These are phyloP conservation scores for Candida berthetii DNA, from an alignment of 805 yeast genomes.

Conservation along the genomic window DNA sequence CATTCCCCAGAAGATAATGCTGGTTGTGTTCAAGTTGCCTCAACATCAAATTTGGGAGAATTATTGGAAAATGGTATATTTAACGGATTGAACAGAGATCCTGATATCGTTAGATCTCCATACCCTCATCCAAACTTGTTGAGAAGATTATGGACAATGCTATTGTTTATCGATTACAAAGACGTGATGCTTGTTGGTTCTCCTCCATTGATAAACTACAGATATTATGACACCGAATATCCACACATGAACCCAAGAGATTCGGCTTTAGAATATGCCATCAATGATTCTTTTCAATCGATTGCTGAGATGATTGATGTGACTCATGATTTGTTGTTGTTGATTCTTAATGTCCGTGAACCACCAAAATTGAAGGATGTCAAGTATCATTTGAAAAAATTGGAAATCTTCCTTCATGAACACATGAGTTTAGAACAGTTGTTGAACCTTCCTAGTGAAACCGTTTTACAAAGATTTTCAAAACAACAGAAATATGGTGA, in stretches of 20 bases:
- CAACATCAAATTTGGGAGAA: slow-evolving; percentile 13
- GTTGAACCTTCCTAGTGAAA: slow-evolving; percentile 9
- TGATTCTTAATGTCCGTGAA: slow-evolving; percentile 12
- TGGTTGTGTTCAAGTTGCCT: not conserved
- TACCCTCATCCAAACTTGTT: slow-evolving; percentile 2
- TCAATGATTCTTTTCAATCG: slow-evolving; percentile 11
- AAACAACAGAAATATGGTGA: slow-evolving; percentile 7
- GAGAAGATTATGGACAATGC: slow-evolving; percentile 19
- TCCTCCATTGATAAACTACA: slow-evolving; percentile 15
- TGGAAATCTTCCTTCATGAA: slow-evolving; percentile 4
- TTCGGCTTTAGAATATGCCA: slow-evolving; percentile 12
- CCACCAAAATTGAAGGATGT: slow-evolving; percentile 10
- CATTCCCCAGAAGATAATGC: slow-evolving; percentile 15
- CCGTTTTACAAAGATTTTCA: slow-evolving; percentile 10
- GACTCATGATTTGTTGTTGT: slow-evolving; percentile 11
- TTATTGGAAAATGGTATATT: slow-evolving; percentile 14
- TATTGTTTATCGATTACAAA: slow-evolving; percentile 13
- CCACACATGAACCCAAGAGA: slow-evolving; percentile 18
- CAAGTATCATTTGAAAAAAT: slow-evolving; percentile 5
- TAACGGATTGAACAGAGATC: slow-evolving; percentile 17
- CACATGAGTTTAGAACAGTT: slow-evolving; percentile 9
- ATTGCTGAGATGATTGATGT: slow-evolving; percentile 7
- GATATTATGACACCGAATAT: slow-evolving; percentile 16
- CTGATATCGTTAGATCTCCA: not conserved
- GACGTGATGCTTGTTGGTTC: slow-evolving; percentile 14